A percentile compares a stretch with the other conserved stretches of the same genome.
Evolutionary conservation across 768 basidiomycete genomes (phyloP).

Genomic region (Holtermannia corniformis): DNA sequence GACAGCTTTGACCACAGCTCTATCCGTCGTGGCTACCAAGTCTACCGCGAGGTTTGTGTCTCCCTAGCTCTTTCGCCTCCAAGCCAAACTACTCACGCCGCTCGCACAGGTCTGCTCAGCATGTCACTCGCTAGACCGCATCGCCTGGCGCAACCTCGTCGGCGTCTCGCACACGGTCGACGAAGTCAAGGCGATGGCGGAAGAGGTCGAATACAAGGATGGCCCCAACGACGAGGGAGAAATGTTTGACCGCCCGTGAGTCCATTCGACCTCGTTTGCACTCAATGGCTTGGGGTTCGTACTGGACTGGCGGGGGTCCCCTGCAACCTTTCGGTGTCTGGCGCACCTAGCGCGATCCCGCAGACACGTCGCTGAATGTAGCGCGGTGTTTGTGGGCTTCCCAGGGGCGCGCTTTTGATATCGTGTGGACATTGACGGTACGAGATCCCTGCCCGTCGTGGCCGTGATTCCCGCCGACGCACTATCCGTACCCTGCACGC

Average conservation of each 20-base stretch:
- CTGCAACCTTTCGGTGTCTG: too few relatives aligned
- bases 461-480: too few relatives aligned
- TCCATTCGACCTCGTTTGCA: too few relatives aligned
- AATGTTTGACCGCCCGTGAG: constrained; percentile 86
- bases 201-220: constrained; percentile 93
- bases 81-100: too few relatives aligned
- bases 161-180: constrained; percentile 93
- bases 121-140: constrained; percentile 97
- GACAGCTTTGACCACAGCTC: constrained; percentile 95
- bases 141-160: constrained; percentile 98
- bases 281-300: too few relatives aligned
- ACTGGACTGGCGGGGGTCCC: too few relatives aligned
- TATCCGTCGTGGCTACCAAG: constrained; percentile 44
- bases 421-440: too few relatives aligned
- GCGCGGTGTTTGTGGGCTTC: not conserved
- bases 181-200: constrained; percentile 81
- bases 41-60: constrained; percentile 98
- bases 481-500: too few relatives aligned
- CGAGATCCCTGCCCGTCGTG: too few relatives aligned
- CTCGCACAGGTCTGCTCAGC: constrained; percentile 99
- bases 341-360: too few relatives aligned
- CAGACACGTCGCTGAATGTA: not conserved
- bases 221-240: constrained; percentile 90
- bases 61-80: too few relatives aligned
- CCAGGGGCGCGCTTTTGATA: not conserved